A percentile compares a stretch with the other conserved stretches of the same genome.
These are phyloP conservation scores for Usnea hakonensis DNA, from an alignment of 495 filamentous ascomycete species.

Conservation along the genomic window DNA sequence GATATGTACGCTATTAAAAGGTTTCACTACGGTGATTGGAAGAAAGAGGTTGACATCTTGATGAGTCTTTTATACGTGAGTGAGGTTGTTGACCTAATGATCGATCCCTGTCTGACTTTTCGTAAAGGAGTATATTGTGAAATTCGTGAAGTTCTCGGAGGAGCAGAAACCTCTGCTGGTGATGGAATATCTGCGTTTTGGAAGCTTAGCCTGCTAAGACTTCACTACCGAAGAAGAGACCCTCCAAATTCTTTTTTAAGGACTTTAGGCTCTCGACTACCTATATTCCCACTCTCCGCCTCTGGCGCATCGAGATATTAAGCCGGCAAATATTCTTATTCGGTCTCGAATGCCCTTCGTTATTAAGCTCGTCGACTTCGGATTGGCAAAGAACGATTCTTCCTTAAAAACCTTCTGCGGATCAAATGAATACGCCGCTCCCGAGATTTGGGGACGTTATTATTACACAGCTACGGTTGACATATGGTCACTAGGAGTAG, in stretches of 20 bases:
- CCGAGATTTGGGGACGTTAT: neutral
- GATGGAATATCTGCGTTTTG: conserved; percentile 6
- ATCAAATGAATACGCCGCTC: no score
- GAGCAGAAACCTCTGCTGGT: conserved; percentile 8
- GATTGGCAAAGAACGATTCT: neutral
- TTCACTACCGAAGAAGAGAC: conserved; percentile 7
- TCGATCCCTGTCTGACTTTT: neutral
- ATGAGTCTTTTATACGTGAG: conserved; percentile 5
- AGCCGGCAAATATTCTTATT: conserved; percentile 4
- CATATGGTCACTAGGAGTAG: conserved; percentile 12
- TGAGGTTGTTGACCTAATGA: conserved; percentile 8
- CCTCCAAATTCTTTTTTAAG: conserved; percentile 3
- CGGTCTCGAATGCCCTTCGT: conserved; percentile 2
- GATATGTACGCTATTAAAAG: no score
- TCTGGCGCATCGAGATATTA: conserved; percentile 7
- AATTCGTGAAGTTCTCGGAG: conserved; percentile 10
- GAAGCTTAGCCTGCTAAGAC: conserved; percentile 7
- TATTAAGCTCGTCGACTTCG: conserved; percentile 3
- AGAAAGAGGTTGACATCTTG: conserved; percentile 34
- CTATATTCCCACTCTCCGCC: conserved; percentile 8
- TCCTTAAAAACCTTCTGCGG: no score
- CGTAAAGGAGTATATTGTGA: conserved; percentile 6
- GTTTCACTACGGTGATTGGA: conserved; percentile 54
- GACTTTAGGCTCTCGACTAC: conserved; percentile 7
- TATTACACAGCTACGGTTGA: conserved; percentile 14